Evolutionary conservation across 2,329 filamentous ascomycete genomes (phyloP).

Genomic region (Sporothrix variecibatus): DNA sequence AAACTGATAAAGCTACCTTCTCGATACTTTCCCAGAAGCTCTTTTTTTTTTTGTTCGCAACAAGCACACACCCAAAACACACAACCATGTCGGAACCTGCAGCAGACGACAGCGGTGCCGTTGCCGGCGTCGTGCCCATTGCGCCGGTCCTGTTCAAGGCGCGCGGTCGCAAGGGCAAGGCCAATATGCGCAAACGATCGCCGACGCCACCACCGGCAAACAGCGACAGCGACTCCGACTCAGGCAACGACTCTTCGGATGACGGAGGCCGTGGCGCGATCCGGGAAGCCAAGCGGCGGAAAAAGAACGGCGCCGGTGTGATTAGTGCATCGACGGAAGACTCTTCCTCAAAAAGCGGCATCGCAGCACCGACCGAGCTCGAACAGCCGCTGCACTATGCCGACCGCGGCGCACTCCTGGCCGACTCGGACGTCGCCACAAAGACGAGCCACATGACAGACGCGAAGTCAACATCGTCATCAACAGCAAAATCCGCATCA

Average conservation of each 20-base stretch:
- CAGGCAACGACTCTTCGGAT: conserved; percentile 68
- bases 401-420: conserved; percentile 63
- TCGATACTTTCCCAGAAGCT: background rate
- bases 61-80: background rate
- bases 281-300: conserved; percentile 71
- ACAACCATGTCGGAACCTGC: conserved; percentile 24
- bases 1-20: background rate
- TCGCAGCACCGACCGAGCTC: conserved; percentile 42
- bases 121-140: conserved; percentile 35
- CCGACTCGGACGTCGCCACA: conserved; percentile 80
- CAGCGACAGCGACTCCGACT: conserved; percentile 53
- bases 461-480: conserved; percentile 17
- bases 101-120: conserved; percentile 25
- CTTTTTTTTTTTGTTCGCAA: too few species aligned
- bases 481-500: conserved; percentile 72
- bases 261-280: conserved; percentile 58
- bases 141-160: conserved; percentile 75
- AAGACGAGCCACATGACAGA: conserved; percentile 70
- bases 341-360: background rate
- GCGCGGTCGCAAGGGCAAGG: conserved; percentile 70
- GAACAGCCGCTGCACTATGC: conserved; percentile 44
- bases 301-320: conserved; percentile 53
- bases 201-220: conserved; percentile 74
- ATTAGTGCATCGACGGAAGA: conserved; percentile 44
- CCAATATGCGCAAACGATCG: conserved; percentile 77